These are phyloP conservation scores for Pugionium dolabratum DNA, from an alignment of 345 rosid species.

Conservation along the genomic window DNA sequence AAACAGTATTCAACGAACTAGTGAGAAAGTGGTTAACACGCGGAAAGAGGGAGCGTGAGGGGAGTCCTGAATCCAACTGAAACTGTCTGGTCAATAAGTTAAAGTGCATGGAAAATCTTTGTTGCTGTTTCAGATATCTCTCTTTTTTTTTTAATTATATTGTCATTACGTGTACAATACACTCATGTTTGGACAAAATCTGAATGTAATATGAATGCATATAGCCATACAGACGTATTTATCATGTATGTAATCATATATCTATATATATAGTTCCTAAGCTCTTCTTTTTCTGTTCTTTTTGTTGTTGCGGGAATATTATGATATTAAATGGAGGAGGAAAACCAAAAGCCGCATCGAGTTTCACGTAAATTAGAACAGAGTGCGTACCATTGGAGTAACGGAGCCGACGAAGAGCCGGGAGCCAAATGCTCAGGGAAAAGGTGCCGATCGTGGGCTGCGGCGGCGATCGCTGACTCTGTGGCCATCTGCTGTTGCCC, in stretches of 20 bases:
- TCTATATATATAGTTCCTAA: too few species aligned
- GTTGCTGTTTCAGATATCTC: slow-evolving; percentile 42
- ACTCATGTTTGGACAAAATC: too few species aligned
- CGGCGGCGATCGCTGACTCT: slow-evolving; percentile 71
- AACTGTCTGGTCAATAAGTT: slow-evolving; percentile 37
- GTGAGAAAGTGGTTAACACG: too few species aligned
- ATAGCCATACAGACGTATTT: too few species aligned
- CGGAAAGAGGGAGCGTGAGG: too few species aligned
- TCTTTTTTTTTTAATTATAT: slow-evolving; percentile 13
- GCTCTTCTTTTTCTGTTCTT: neutral
- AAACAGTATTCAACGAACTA: too few species aligned
- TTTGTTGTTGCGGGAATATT: slow-evolving; percentile 32
- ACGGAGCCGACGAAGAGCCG: slow-evolving; percentile 28
- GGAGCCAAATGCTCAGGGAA: slow-evolving; percentile 57
- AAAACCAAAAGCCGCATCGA: slow-evolving; percentile 38
- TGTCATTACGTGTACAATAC: too few species aligned
- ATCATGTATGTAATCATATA: too few species aligned
- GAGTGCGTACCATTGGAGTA: slow-evolving; percentile 22
- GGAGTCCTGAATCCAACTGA: too few species aligned
- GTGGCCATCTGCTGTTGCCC: slow-evolving; percentile 92
- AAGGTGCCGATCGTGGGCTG: slow-evolving; percentile 71
- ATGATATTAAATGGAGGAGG: slow-evolving; percentile 21
- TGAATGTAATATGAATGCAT: too few species aligned
- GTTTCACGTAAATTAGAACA: slow-evolving; percentile 39
- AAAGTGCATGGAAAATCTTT: slow-evolving; percentile 47